These are phyloP conservation scores for Cryphonectria naterciae DNA, from an alignment of 2,329 filamentous ascomycete genomes.

Conservation along the genomic window DNA sequence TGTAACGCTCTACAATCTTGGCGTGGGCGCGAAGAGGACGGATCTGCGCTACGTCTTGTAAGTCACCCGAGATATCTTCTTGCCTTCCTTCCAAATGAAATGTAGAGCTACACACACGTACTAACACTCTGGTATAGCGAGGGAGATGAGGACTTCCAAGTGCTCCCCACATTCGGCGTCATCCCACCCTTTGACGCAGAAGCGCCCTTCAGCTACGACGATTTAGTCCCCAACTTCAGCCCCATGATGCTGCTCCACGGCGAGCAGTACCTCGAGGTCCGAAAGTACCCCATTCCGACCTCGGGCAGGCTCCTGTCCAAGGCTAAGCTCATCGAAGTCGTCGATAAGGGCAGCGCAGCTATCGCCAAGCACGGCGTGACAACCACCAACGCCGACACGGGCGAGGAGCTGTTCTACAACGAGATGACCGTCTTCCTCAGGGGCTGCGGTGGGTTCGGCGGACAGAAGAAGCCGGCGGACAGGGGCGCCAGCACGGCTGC, in stretches of 20 bases:
- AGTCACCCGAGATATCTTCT: conserved; percentile 31
- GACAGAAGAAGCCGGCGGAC: conserved; percentile 74
- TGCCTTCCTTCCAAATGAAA: neutral
- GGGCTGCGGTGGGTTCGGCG: conserved; percentile 88
- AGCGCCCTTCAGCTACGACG: conserved; percentile 76
- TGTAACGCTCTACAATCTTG: conserved; percentile 93
- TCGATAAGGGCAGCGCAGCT: conserved; percentile 92
- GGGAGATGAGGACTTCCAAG: conserved; percentile 88
- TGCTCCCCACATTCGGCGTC: conserved; percentile 92
- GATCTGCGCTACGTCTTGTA: conserved; percentile 84
- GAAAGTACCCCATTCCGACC: conserved; percentile 89
- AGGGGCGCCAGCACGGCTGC: conserved; percentile 79
- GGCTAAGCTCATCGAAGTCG: conserved; percentile 85
- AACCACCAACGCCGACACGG: conserved; percentile 82
- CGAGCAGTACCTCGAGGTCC: conserved; percentile 96
- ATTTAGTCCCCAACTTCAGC: conserved; percentile 92
- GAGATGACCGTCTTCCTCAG: conserved; percentile 92
- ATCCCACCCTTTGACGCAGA: conserved; percentile 90
- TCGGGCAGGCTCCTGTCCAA: conserved; percentile 75
- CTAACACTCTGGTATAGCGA: conserved; percentile 54
- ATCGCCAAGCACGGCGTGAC: conserved; percentile 79
- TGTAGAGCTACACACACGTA: too few relatives aligned
- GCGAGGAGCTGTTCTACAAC: conserved; percentile 95
- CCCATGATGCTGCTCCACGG: conserved; percentile 99
- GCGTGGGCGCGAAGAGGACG: conserved; percentile 86